Percentiles rank a stretch among this genome's conserved stretches.
Evolutionary conservation across 148 eudicot genomes (phyloP).

Genomic region (Rhododendron griersonianum): DNA sequence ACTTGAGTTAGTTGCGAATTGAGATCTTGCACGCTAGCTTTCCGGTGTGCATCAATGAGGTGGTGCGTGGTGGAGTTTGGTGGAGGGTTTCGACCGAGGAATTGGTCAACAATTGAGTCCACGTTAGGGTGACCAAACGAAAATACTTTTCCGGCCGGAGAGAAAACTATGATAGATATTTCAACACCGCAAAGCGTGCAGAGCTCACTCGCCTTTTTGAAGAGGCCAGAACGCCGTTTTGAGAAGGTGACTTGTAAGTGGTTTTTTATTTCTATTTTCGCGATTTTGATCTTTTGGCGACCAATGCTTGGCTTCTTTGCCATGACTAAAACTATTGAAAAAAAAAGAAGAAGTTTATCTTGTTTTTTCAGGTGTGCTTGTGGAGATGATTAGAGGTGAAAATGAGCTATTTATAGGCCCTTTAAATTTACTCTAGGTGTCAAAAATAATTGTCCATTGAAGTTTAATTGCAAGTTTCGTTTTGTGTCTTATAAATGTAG

Average conservation of each 20-base stretch:
- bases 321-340: conserved; percentile 21
- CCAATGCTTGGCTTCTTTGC: conserved; percentile 48
- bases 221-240: conserved; percentile 51
- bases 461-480: not conserved
- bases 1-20: conserved; percentile 39
- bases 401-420: conserved; percentile 18
- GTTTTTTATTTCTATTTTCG: conserved; percentile 47
- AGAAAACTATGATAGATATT: conserved; percentile 35
- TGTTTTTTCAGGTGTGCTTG: not conserved
- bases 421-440: conserved; percentile 1
- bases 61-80: conserved; percentile 11
- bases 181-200: conserved; percentile 53
- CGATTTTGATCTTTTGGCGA: conserved; percentile 58
- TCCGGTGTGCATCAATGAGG: conserved; percentile 19
- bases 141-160: conserved; percentile 47
- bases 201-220: conserved; percentile 58
- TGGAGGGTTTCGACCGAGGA: conserved; percentile 25
- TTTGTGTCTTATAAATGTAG: conserved; percentile 17
- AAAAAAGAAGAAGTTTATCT: not conserved
- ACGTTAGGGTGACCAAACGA: conserved; percentile 52
- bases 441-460: conserved; percentile 7
- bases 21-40: conserved; percentile 20
- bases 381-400: not conserved
- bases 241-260: conserved; percentile 61
- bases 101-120: conserved; percentile 35